phyloP scores from a whole-genome alignment of 2,329 filamentous ascomycete genomes.

The Botrytis deweyae region DNA sequence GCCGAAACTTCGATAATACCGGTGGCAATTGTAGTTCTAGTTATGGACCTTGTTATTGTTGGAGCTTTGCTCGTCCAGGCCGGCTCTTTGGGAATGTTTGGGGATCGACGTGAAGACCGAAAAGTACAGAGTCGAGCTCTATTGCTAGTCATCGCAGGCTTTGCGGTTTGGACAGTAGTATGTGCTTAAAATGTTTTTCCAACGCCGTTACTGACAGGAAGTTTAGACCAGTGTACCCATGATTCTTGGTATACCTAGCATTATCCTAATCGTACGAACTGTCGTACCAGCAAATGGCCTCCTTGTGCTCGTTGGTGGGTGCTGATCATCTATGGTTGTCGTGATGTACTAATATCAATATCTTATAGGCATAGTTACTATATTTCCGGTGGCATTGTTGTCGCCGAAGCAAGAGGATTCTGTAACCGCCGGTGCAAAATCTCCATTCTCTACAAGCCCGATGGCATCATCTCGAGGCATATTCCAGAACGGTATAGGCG shows the following conservation, averaged over 20 bases:
- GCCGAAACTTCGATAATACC: constrained; percentile 36
- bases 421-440: constrained; percentile 37
- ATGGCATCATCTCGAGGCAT: constrained; percentile 29
- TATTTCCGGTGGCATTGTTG: constrained; percentile 34
- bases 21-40: constrained; percentile 36
- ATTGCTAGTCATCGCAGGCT: constrained; percentile 33
- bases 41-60: constrained; percentile 37
- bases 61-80: constrained; percentile 33
- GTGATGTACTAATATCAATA: neutral
- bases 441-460: constrained; percentile 36
- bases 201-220: constrained; percentile 25
- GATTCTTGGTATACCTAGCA: constrained; percentile 36
- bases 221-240: constrained; percentile 37
- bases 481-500: constrained; percentile 26
- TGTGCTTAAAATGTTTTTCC: constrained; percentile 7
- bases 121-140: constrained; percentile 34
- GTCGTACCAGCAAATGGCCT: constrained; percentile 38
- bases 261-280: constrained; percentile 36
- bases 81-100: constrained; percentile 32
- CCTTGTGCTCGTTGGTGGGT: constrained; percentile 37
- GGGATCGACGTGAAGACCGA: constrained; percentile 25
- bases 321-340: neutral
- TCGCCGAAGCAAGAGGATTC: constrained; percentile 29
- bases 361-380: constrained; percentile 32
- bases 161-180: constrained; percentile 38